phyloP scores from a whole-genome alignment of 148 eudicot species.

The Vaccinium myrtillus region DNA sequence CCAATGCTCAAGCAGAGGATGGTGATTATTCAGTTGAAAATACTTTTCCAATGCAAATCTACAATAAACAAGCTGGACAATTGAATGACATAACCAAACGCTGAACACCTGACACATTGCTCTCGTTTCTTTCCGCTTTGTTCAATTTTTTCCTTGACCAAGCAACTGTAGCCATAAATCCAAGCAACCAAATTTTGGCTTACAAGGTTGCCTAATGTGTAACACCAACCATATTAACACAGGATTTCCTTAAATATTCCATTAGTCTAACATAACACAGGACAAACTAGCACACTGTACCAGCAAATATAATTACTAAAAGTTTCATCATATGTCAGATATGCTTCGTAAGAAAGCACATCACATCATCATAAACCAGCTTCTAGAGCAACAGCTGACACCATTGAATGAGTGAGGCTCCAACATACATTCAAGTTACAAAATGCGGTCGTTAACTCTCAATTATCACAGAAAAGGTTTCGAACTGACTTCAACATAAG shows the following conservation, averaged over 20 bases:
- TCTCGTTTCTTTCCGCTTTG: neutral
- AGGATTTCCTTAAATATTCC: neutral
- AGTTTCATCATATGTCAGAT: neutral
- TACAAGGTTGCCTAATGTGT: neutral
- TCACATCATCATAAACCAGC: neutral
- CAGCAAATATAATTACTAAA: neutral
- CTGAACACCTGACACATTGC: neutral
- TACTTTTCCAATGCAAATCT: neutral
- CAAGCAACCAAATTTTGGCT: constrained; percentile 8
- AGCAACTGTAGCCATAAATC: neutral
- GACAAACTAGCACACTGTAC: constrained; percentile 1
- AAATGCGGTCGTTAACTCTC: neutral
- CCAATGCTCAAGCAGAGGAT: neutral
- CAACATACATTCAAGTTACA: neutral
- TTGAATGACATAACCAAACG: neutral
- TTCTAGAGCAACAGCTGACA: neutral
- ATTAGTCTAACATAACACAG: neutral
- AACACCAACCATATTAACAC: neutral
- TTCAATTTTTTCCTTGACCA: neutral
- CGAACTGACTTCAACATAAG: neutral
- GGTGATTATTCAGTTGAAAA: constrained; percentile 5
- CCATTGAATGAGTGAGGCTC: neutral
- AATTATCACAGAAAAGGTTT: neutral
- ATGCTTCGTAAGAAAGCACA: neutral
- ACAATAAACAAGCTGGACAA: neutral